phyloP scores from a whole-genome alignment of 331 rosid genomes.

The Prunus yedoensis region DNA sequence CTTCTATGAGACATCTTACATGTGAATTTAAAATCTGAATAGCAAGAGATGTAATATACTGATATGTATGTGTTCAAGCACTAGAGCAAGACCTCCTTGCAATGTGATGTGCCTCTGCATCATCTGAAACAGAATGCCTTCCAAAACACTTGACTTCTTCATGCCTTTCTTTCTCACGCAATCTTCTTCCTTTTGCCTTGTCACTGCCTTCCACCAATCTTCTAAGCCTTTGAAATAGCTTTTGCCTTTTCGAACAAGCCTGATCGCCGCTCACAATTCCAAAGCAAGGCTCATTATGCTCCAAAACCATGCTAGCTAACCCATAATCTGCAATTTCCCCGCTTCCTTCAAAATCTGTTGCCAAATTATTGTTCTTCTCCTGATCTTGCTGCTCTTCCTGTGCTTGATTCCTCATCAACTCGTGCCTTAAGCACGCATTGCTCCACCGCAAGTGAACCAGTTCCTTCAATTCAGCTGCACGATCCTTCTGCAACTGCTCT shows the following conservation, averaged over 20 bases:
- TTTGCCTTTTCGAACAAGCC: conserved; percentile 36
- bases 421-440: conserved; percentile 51
- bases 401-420: conserved; percentile 36
- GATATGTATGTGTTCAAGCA: conserved; percentile 13
- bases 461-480: conserved; percentile 37
- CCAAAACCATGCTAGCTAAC: conserved; percentile 24
- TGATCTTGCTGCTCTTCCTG: conserved; percentile 21
- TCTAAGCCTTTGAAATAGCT: conserved; percentile 45
- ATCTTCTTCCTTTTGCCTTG: conserved; percentile 36
- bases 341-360: conserved; percentile 33
- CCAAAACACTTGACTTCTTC: conserved; percentile 28
- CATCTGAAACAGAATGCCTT: conserved; percentile 28
- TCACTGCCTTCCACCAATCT: conserved; percentile 59
- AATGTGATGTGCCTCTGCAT: conserved; percentile 31
- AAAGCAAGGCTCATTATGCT: conserved; percentile 32
- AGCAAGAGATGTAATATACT: neutral
- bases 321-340: conserved; percentile 28
- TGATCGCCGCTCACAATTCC: conserved; percentile 27
- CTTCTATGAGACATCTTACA: neutral
- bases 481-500: conserved; percentile 48
- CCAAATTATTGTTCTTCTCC: conserved; percentile 8
- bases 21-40: neutral
- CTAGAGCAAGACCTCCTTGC: conserved; percentile 49
- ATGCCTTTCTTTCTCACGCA: conserved; percentile 33
- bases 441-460: conserved; percentile 44